Evolutionary conservation across 2,329 filamentous ascomycete species (phyloP), one percentile per base, ranked within the genome.

Genomic region (Ceratocystiopsis brevicomis): DNA sequence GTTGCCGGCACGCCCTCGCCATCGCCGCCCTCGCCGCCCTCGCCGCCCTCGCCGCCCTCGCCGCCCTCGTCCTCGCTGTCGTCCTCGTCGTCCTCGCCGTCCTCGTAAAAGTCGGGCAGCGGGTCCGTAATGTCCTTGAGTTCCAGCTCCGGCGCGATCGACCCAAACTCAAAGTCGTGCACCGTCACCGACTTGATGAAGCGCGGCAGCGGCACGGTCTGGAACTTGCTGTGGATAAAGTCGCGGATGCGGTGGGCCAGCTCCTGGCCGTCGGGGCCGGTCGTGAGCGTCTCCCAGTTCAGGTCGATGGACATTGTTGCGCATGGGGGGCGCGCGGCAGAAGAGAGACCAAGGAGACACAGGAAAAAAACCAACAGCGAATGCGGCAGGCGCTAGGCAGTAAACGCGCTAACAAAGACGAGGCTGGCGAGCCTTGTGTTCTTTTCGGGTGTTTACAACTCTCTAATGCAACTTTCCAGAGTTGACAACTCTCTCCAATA

Each of bases 41-140:
- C 10, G 3, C 59, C 54, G 15, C 62, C 61, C n/a, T 60, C 11
- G 19, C 72, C 67, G 14, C 13, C 60, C 2, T 57, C 58, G 3
- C 56, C 59, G 5, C 58, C 54, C 3, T 57, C 54, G 8, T 56
- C 58, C 0, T 53, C 54, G 0, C 49, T 54, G 0, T 59, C 67
- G 3, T 64, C 66, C 6, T 61, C 60, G 13, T 76, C 71, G 21
- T 73, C 67, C 18, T 72, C 70, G 47, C 81, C 79, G 35, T 83
- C 78, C 53, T 95, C 90, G 65, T 98, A 98, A 57, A 98, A 98
- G 54, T 98, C 90, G 1, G 86, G 79, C 46, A 96, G 71, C 2
- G 90, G 90, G 57, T 98, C 87, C 53, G 88, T 92, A 48, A 98
- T 87, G 59, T 96, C 90, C 62, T 95, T 96, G 54, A 98, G 78